Evolutionary conservation across 208 protist genomes (phyloP).

Genomic region (Acanthamoeba castellanii): DNA sequence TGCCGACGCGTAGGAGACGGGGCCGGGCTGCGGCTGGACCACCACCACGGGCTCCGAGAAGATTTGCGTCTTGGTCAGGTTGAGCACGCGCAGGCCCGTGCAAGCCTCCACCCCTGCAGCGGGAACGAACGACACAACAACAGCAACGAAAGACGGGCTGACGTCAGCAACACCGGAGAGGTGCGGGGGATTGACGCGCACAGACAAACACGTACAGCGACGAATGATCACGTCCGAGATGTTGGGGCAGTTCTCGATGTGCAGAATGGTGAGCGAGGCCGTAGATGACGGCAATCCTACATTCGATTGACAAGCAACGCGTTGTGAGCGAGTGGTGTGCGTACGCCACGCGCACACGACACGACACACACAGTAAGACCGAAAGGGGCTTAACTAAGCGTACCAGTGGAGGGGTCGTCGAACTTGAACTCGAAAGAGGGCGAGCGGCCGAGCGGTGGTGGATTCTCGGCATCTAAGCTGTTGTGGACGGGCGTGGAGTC

Average conservation of each 20-base stretch:
- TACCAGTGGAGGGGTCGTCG: constrained; percentile 48
- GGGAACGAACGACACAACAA: neutral
- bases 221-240: neutral
- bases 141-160: neutral
- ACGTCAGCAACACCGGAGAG: neutral
- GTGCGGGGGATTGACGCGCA: no score
- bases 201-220: neutral
- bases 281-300: neutral
- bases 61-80: constrained; percentile 45
- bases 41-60: constrained; percentile 24
- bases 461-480: neutral
- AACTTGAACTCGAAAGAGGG: constrained; percentile 68
- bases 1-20: neutral
- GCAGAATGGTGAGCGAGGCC: neutral
- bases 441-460: constrained; percentile 41
- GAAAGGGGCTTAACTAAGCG: neutral
- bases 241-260: constrained; percentile 50
- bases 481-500: neutral
- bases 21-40: neutral
- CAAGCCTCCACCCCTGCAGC: neutral
- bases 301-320: neutral
- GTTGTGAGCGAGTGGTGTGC: neutral
- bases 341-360: no score
- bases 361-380: neutral
- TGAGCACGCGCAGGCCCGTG: constrained; percentile 3